phyloP scores from a whole-genome alignment of 2,329 filamentous ascomycete genomes.

The Exophiala aquamarina region DNA sequence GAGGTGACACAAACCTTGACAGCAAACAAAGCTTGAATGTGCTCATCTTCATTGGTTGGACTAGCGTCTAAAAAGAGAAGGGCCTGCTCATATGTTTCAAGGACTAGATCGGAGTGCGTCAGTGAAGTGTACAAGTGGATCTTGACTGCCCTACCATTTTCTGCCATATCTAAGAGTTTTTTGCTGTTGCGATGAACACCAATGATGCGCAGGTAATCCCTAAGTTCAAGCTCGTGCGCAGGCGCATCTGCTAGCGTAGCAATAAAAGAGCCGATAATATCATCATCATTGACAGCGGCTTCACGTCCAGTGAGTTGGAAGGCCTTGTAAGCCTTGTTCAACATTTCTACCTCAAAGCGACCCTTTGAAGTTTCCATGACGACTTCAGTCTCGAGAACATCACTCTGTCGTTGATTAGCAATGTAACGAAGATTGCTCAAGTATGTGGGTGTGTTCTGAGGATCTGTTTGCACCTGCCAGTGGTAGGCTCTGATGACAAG shows the following conservation, averaged over 20 bases:
- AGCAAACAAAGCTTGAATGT: conserved; percentile 57
- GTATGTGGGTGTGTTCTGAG: conserved; percentile 58
- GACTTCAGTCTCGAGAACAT: conserved; percentile 58
- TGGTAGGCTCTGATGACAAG: conserved; percentile 64
- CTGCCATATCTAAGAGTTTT: conserved; percentile 57
- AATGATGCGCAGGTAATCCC: conserved; percentile 59
- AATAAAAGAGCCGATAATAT: conserved; percentile 62
- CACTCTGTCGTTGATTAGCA: conserved; percentile 55
- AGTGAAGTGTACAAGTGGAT: conserved; percentile 6
- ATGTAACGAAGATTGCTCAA: conserved; percentile 65
- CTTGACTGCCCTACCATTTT: conserved; percentile 46
- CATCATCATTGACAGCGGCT: conserved; percentile 52
- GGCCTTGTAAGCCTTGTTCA: conserved; percentile 58
- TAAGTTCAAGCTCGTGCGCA: conserved; percentile 55
- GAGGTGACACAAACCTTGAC: conserved; percentile 48
- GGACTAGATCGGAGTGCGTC: conserved; percentile 34
- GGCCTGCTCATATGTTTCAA: conserved; percentile 65
- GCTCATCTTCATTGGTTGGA: conserved; percentile 53
- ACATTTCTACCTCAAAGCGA: conserved; percentile 56
- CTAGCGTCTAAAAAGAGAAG: conserved; percentile 60
- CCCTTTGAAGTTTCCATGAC: conserved; percentile 60
- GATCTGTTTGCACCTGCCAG: conserved; percentile 59
- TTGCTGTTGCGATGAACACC: conserved; percentile 59
- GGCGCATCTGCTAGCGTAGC: conserved; percentile 58
- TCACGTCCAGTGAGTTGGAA: conserved; percentile 55